phyloP scores from a whole-genome alignment of 495 filamentous ascomycete genomes.

The Podospora pseudocomata region DNA sequence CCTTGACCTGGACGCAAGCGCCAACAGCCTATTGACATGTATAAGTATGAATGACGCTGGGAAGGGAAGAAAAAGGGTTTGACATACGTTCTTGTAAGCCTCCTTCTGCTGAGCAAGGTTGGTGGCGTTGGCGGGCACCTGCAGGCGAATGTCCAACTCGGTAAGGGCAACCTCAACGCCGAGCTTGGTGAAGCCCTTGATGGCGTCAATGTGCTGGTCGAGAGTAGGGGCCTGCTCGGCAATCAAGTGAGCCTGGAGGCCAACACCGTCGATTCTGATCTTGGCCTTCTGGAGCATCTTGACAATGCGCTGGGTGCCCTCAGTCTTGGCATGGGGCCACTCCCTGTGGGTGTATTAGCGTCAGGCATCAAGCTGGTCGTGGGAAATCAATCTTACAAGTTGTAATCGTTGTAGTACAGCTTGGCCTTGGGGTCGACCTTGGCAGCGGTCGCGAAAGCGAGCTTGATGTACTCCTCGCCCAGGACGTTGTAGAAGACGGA shows the following conservation, averaged over 20 bases:
- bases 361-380: no score
- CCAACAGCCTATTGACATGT: slow-evolving; percentile 33
- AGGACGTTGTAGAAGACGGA: slow-evolving; percentile 55
- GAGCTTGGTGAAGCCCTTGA: slow-evolving; percentile 46
- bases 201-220: slow-evolving; percentile 46
- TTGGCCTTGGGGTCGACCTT: slow-evolving; percentile 55
- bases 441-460: slow-evolving; percentile 53
- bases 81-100: slow-evolving; percentile 48
- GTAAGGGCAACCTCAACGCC: slow-evolving; percentile 61
- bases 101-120: slow-evolving; percentile 53
- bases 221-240: slow-evolving; percentile 50
- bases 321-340: slow-evolving; percentile 34
- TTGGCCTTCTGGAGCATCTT: slow-evolving; percentile 50
- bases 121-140: slow-evolving; percentile 38
- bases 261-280: slow-evolving; percentile 61
- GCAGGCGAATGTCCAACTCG: slow-evolving; percentile 58
- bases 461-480: slow-evolving; percentile 55
- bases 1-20: slow-evolving; percentile 54
- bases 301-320: slow-evolving; percentile 52
- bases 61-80: neutral
- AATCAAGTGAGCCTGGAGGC: slow-evolving; percentile 60
- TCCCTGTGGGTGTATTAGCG: slow-evolving; percentile 30
- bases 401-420: slow-evolving; percentile 70
- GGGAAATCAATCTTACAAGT: slow-evolving; percentile 34
- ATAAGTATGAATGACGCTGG: slow-evolving; percentile 7